These are phyloP conservation scores for Penicillium waksmanii DNA, from an alignment of 495 filamentous ascomycete species.

Conservation along the genomic window DNA sequence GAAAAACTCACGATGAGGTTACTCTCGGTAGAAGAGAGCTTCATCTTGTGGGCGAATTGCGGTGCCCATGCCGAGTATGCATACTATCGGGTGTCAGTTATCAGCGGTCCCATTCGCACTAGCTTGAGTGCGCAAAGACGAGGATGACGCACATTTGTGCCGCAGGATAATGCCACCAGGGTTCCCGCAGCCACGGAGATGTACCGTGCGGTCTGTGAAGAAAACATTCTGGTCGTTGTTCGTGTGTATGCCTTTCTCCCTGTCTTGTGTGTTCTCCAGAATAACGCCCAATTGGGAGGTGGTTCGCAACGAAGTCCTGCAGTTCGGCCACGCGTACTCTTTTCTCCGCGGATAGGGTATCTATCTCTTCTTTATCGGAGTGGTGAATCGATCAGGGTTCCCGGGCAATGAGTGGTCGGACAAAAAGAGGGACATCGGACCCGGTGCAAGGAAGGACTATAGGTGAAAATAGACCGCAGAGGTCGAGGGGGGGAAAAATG, in stretches of 20 bases:
- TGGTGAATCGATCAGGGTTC: slow-evolving; percentile 8
- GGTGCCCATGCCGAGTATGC: slow-evolving; percentile 98
- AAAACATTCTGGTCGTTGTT: neutral
- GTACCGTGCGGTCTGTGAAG: slow-evolving; percentile 49
- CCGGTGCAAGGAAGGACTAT: slow-evolving; percentile 7
- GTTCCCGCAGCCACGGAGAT: slow-evolving; percentile 86
- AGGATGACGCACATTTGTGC: slow-evolving; percentile 75
- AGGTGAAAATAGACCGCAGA: slow-evolving; percentile 1
- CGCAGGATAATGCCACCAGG: slow-evolving; percentile 82
- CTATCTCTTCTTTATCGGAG: slow-evolving; percentile 9
- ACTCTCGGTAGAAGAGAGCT: slow-evolving; percentile 84
- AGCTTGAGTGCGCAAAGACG: neutral
- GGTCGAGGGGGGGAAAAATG: no score
- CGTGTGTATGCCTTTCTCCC: neutral
- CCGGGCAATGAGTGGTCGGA: slow-evolving; percentile 9
- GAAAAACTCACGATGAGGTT: slow-evolving; percentile 76
- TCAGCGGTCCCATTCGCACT: slow-evolving; percentile 16
- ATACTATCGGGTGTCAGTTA: slow-evolving; percentile 62
- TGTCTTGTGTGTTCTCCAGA: no score
- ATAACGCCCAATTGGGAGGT: neutral
- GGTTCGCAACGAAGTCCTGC: slow-evolving; percentile 1
- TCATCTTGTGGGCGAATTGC: slow-evolving; percentile 84
- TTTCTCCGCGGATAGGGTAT: neutral
- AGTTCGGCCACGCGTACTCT: slow-evolving; percentile 1
- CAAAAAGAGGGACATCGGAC: slow-evolving; percentile 20